phyloP scores from a whole-genome alignment of 2,329 filamentous ascomycete species.

The Penicillium vulpinum region DNA sequence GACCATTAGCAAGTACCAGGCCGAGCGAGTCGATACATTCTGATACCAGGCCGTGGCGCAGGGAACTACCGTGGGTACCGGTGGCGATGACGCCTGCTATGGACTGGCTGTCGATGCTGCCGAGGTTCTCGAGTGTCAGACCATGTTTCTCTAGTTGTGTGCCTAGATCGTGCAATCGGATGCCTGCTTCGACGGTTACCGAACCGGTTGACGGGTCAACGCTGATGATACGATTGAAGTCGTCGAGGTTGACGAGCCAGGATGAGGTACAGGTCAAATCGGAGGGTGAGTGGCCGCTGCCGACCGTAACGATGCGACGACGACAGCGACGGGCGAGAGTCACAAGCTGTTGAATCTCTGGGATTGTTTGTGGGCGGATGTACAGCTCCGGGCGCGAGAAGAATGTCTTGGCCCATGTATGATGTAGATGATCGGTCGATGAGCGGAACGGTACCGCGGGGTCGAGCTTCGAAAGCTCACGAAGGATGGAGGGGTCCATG shows the following conservation, averaged over 20 bases:
- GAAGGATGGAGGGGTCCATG: constrained; percentile 50
- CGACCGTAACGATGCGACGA: constrained; percentile 79
- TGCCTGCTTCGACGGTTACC: constrained; percentile 82
- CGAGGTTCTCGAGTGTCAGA: constrained; percentile 85
- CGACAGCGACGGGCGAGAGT: constrained; percentile 77
- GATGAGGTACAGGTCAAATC: constrained; percentile 89
- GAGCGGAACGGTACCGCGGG: constrained; percentile 74
- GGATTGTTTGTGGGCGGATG: constrained; percentile 75
- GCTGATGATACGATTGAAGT: constrained; percentile 70
- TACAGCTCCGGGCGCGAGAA: constrained; percentile 87
- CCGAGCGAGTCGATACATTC: constrained; percentile 73
- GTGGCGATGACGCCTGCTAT: constrained; percentile 91
- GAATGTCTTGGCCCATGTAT: constrained; percentile 94
- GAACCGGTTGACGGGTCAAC: constrained; percentile 66
- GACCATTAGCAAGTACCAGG: constrained; percentile 79
- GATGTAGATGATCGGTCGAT: constrained; percentile 70
- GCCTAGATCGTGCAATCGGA: constrained; percentile 74
- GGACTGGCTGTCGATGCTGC: constrained; percentile 92
- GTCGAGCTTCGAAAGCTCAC: constrained; percentile 60
- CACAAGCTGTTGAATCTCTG: constrained; percentile 81
- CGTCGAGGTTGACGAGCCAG: constrained; percentile 93
- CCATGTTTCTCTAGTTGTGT: constrained; percentile 71
- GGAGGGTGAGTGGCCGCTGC: constrained; percentile 88
- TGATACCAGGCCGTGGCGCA: constrained; percentile 79
- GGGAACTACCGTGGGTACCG: constrained; percentile 86